Base-by-base conservation (phyloP, 345 rosid species). In the Zanthoxylum bungeanum region DNA sequence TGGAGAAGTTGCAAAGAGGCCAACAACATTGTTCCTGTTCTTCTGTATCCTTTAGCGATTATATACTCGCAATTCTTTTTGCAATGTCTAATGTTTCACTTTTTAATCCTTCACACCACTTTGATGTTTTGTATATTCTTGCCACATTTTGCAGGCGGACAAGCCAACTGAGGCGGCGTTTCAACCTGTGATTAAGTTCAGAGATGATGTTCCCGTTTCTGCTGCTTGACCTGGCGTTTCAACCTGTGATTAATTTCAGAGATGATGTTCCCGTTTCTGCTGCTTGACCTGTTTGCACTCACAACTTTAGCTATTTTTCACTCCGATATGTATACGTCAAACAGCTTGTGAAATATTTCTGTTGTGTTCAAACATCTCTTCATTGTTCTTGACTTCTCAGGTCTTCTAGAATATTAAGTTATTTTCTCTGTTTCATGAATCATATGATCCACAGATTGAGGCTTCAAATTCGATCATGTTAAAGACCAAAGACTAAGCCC, bases 1-100 rank as follows among this genome's bases (percentile, higher is more conserved):
- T 76, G 80, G 76, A 60, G 83, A 58, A 77, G 78, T 78, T 82
- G 73, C 80, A 34, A 47, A 40, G 68, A 47, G 82, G 66, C 81
- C 83, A 69, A 72, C 75, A 16, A 44, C 16, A 58, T 37, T 72
- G 76, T 76, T 75, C 53, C 70, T 62, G 66, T 56, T 66, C 30
- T 71, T 66, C 78, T 70, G 78, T 84, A 75, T 81, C 83, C 84
- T 77, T 74, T 0, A 17, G 31, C 33, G 5, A 69, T 46, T 19
- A 21, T 60, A 4, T 17, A 7, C 16, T 28, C 31, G 10, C 17
- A 6, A 4, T 24, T 46, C n/a, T 51, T n/a, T 9, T 8, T 9
- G 24, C 24, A 1, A 2, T 39, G 9, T 58, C 34, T 55, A 33
- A 12, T 63, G 16, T 39, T 11, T 3, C 62, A 7, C 2, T 46